Evolutionary conservation across 345 rosid species (phyloP).

Genomic region (Gossypium arboreum): DNA sequence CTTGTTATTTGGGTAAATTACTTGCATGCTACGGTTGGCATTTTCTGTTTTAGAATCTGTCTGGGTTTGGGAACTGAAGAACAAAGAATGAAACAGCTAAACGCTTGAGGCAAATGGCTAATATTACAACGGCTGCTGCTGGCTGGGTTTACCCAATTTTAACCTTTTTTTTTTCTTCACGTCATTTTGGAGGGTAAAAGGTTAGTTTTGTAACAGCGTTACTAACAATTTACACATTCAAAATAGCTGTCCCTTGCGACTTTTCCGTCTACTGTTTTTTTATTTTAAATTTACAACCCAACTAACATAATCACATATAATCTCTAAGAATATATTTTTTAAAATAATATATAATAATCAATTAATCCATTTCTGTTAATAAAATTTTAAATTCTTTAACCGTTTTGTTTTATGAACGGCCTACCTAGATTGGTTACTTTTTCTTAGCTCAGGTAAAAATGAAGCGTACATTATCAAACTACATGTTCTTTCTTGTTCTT

Average conservation of each 20-base stretch:
- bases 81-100: background rate
- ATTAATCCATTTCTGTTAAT: too few relatives aligned
- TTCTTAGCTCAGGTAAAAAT: too few relatives aligned
- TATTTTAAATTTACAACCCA: too few relatives aligned
- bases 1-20: background rate
- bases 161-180: background rate
- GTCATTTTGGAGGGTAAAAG: background rate
- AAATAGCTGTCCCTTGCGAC: background rate
- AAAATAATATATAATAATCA: too few relatives aligned
- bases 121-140: background rate
- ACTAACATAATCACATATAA: too few relatives aligned
- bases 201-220: background rate
- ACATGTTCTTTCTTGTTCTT: too few relatives aligned
- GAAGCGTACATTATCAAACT: too few relatives aligned
- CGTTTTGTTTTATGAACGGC: too few relatives aligned
- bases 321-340: too few relatives aligned
- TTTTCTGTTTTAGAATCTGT: background rate
- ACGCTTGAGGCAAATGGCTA: background rate
- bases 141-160: background rate
- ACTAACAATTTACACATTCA: background rate
- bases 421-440: too few relatives aligned
- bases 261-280: too few relatives aligned
- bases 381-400: too few relatives aligned
- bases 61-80: slow-evolving; percentile 2
- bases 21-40: background rate